Conservation (phyloP, 257 asterid species). For the Marsdenia floribunda region DNA sequence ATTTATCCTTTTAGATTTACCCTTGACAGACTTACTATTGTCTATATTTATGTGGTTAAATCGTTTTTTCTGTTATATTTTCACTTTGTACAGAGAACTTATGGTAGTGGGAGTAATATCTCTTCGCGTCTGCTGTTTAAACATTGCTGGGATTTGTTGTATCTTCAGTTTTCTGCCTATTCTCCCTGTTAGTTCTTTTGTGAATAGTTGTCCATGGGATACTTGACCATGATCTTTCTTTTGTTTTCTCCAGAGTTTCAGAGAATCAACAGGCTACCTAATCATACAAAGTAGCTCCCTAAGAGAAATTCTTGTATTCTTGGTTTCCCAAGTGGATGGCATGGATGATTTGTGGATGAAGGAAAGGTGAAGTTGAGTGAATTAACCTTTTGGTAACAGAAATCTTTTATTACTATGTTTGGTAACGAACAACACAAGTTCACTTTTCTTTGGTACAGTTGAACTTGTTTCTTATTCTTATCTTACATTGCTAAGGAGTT, state of each 20-base stretch:
- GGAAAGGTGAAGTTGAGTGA: too few species aligned
- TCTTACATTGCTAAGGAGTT: too few species aligned
- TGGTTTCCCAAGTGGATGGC: too few species aligned
- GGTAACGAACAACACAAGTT: too few species aligned
- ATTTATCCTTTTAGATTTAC: background rate
- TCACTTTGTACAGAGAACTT: background rate
- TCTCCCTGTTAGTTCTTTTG: background rate
- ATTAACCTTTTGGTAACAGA: too few species aligned
- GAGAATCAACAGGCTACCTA: background rate
- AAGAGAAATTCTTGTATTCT: too few species aligned
- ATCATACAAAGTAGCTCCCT: too few species aligned
- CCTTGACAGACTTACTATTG: background rate
- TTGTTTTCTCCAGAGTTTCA: background rate
- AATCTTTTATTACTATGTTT: too few species aligned
- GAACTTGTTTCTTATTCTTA: too few species aligned
- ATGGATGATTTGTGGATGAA: too few species aligned
- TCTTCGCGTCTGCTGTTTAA: background rate
- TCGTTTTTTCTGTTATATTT: background rate
- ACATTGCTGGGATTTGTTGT: background rate
- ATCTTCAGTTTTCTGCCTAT: background rate
- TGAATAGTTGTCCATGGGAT: background rate
- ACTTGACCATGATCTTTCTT: background rate
- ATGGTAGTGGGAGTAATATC: background rate
- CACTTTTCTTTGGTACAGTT: too few species aligned
- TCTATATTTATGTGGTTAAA: constrained; percentile 2